These are phyloP conservation scores for Beauveria brongniartii DNA, from an alignment of 2,329 filamentous ascomycete species.

Conservation along the genomic window DNA sequence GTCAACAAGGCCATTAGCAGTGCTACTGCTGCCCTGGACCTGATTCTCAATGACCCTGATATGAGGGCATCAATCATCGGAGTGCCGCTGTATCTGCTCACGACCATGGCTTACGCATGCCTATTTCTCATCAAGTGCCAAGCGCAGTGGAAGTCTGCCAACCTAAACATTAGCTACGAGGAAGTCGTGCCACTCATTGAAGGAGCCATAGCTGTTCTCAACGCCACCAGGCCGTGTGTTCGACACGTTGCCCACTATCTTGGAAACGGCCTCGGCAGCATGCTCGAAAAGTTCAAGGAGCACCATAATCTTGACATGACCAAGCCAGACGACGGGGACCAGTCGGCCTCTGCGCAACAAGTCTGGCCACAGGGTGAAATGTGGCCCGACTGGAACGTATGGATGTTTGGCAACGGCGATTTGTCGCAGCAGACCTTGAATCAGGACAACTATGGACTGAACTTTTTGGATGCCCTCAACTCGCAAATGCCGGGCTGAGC, in stretches of 20 bases:
- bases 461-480: slow-evolving; percentile 19
- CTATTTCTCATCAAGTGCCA: slow-evolving; percentile 27
- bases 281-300: slow-evolving; percentile 23
- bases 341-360: slow-evolving; percentile 10
- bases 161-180: slow-evolving; percentile 22
- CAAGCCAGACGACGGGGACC: slow-evolving; percentile 9
- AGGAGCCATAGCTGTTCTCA: slow-evolving; percentile 18
- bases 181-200: slow-evolving; percentile 22
- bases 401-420: slow-evolving; percentile 19
- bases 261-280: slow-evolving; percentile 20
- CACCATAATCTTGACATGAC: neutral
- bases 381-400: slow-evolving; percentile 18
- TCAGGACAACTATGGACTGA: slow-evolving; percentile 18
- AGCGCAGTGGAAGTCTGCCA: slow-evolving; percentile 22
- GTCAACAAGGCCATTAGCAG: slow-evolving; percentile 32
- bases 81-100: slow-evolving; percentile 25
- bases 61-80: slow-evolving; percentile 24
- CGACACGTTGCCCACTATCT: slow-evolving; percentile 24
- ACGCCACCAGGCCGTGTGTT: slow-evolving; percentile 19
- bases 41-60: slow-evolving; percentile 23
- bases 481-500: slow-evolving; percentile 20
- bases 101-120: slow-evolving; percentile 24
- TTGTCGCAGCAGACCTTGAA: slow-evolving; percentile 15
- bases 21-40: slow-evolving; percentile 22
- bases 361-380: slow-evolving; percentile 10